These are phyloP conservation scores for Filosporella fistucella DNA, from an alignment of 495 filamentous ascomycete species.

Conservation along the genomic window DNA sequence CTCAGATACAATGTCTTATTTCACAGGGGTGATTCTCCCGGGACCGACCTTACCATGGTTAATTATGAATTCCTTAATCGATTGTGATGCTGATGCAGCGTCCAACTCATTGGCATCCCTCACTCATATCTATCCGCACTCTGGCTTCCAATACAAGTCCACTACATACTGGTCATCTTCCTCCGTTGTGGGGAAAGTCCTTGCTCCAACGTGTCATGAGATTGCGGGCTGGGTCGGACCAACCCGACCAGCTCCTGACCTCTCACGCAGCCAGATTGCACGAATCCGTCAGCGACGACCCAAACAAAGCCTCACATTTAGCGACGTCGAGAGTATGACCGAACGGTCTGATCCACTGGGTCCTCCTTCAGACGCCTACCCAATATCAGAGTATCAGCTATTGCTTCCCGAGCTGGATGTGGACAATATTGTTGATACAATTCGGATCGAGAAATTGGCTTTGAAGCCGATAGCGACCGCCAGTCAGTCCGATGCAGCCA, in stretches of 20 bases:
- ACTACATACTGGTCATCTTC: constrained; percentile 67
- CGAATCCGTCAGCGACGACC: constrained; percentile 50
- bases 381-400: constrained; percentile 57
- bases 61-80: constrained; percentile 68
- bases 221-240: constrained; percentile 70
- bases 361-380: constrained; percentile 48
- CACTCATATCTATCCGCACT: constrained; percentile 54
- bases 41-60: constrained; percentile 66
- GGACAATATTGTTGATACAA: constrained; percentile 42
- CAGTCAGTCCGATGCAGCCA: constrained; percentile 14
- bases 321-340: constrained; percentile 53
- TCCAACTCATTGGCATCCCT: constrained; percentile 51
- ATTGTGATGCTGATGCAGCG: constrained; percentile 59
- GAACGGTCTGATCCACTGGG: constrained; percentile 63
- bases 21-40: constrained; percentile 63
- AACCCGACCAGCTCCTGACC: constrained; percentile 54
- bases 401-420: constrained; percentile 45
- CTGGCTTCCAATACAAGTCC: constrained; percentile 67
- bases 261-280: constrained; percentile 58
- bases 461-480: constrained; percentile 33
- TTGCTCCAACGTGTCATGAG: constrained; percentile 68
- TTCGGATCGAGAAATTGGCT: constrained; percentile 60
- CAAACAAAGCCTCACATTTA: constrained; percentile 39
- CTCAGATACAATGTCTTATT: constrained; percentile 67
- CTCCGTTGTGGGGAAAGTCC: constrained; percentile 69